Conservation (phyloP, 2,329 filamentous ascomycete species). For the Alternaria postmessia region DNA sequence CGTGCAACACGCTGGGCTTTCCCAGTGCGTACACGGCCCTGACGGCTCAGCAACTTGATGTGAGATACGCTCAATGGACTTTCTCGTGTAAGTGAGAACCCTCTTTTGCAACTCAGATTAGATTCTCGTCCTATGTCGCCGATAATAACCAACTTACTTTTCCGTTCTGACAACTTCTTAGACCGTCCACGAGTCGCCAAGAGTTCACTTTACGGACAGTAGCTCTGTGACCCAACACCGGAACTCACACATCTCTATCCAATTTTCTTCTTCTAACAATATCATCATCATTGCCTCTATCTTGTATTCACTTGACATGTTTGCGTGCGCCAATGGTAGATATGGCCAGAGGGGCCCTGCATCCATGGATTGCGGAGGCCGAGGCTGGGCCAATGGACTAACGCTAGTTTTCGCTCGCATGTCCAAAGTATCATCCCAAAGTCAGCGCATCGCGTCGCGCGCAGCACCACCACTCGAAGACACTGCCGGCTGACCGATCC, state of each 20-base stretch:
- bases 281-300: not conserved
- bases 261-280: not conserved
- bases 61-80: not conserved
- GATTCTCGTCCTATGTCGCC: not conserved
- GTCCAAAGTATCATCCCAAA: constrained; percentile 11
- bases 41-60: constrained; percentile 4
- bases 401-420: constrained; percentile 18
- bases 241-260: not conserved
- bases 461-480: constrained; percentile 10
- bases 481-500: not conserved
- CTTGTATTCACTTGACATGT: constrained; percentile 2
- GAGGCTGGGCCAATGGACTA: constrained; percentile 12
- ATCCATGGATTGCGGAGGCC: constrained; percentile 2
- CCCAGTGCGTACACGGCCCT: constrained; percentile 1
- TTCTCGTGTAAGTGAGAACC: constrained; percentile 9
- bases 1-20: constrained; percentile 4
- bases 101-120: not conserved
- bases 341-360: constrained; percentile 10
- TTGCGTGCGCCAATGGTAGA: constrained; percentile 8
- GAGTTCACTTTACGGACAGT: not conserved
- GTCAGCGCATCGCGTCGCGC: constrained; percentile 14
- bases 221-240: not conserved
- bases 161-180: constrained; percentile 16
- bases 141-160: not conserved
- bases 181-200: constrained; percentile 10